A percentile compares a stretch with the other conserved stretches of the same genome.
Evolutionary conservation across 345 rosid species (phyloP).

Genomic region (Trapa bicornis): DNA sequence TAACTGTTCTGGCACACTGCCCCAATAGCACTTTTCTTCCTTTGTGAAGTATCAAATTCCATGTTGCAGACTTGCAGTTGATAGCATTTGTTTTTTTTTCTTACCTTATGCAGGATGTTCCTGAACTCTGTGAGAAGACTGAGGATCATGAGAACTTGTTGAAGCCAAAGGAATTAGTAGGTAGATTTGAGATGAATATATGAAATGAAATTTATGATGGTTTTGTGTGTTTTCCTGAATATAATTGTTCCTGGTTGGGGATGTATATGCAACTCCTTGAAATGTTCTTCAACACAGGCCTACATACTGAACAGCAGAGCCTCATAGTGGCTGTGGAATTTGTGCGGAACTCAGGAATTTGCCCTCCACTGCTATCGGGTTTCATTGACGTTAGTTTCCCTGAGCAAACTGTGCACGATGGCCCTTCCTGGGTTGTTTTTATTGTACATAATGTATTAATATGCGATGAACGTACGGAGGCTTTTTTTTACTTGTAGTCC

Average conservation of each 20-base stretch:
- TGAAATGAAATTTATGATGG: not conserved
- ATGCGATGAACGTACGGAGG: not conserved
- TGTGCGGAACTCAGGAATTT: not conserved
- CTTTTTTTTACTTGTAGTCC: not conserved
- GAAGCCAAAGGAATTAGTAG: slow-evolving; percentile 72
- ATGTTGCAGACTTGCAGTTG: not conserved
- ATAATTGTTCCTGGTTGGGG: not conserved
- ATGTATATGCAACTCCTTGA: not conserved
- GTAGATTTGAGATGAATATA: slow-evolving; percentile 1
- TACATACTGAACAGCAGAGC: not conserved
- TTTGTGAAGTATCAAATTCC: not conserved
- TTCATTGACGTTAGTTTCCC: not conserved
- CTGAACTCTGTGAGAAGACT: slow-evolving; percentile 69
- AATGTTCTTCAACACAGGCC: not conserved
- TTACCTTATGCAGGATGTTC: slow-evolving; percentile 55
- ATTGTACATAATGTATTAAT: not conserved
- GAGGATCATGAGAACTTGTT: slow-evolving; percentile 60
- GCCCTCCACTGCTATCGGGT: not conserved
- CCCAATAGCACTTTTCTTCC: not conserved
- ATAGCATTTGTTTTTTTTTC: not conserved
- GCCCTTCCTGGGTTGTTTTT: not conserved
- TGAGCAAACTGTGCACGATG: not conserved
- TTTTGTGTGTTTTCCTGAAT: not conserved
- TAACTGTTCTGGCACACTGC: not conserved
- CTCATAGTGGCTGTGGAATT: not conserved